Conservation (phyloP, 257 asterid species). For the Penstemon davidsonii region DNA sequence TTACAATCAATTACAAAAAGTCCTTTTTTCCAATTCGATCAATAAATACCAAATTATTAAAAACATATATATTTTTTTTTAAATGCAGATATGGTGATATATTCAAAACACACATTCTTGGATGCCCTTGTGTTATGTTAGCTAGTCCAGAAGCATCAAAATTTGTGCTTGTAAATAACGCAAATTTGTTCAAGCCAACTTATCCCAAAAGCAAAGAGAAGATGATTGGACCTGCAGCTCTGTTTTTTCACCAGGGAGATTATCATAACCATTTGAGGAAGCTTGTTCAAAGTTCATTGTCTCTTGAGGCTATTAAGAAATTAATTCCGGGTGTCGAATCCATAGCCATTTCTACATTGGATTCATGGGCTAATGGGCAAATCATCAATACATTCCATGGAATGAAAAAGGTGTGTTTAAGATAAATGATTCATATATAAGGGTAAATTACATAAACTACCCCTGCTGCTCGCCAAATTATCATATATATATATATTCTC, state of each 20-base stretch:
- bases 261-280: constrained; percentile 55
- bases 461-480: no score
- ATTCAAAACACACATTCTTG: constrained; percentile 76
- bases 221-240: constrained; percentile 72
- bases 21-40: neutral
- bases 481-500: no score
- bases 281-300: constrained; percentile 53
- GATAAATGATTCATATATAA: no score
- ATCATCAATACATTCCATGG: constrained; percentile 53
- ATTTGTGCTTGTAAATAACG: constrained; percentile 62
- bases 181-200: constrained; percentile 70
- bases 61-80: neutral
- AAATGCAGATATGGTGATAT: constrained; percentile 66
- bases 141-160: constrained; percentile 76
- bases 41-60: no score
- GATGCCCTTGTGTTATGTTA: constrained; percentile 82
- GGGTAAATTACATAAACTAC: no score
- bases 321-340: constrained; percentile 51
- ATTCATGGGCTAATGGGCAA: constrained; percentile 45
- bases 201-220: constrained; percentile 87
- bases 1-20: neutral
- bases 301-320: constrained; percentile 49
- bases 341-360: constrained; percentile 43
- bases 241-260: constrained; percentile 76
- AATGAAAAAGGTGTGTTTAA: constrained; percentile 56